Evolutionary conservation across 225 moss, liverwort and hornwort genomes (phyloP), one percentile per base, ranked within the genome.

Genomic region (Straminergon stramineum): DNA sequence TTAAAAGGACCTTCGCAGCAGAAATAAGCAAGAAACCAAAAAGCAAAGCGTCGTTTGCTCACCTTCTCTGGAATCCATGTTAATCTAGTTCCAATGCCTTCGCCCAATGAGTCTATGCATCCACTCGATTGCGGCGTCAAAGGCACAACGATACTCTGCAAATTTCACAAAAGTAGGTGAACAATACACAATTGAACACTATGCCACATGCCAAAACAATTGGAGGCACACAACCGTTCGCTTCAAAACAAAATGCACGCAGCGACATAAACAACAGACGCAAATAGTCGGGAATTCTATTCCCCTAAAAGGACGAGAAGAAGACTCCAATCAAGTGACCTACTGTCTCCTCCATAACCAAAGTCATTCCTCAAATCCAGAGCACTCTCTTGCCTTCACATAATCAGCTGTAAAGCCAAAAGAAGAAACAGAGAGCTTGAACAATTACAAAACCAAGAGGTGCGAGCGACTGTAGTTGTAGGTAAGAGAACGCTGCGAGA

Each of bases 1-100:
- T 43, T 7, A 17, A 17, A 57, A 57, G 18, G 41, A 18, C 61
- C 75, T 61, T 64, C 69, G 58, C 60, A 86, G 86, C 82, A 87
- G 19, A 75, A 68, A 21, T 82, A 82, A 82, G 39, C 53, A 15
- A 58, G 28, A 84, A 71, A 75, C 65, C 67, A 68, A 81, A 32
- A 57, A 73, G 81, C 37, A 68, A 66, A 88, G 62, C 65, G 62
- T 79, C 74, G 68, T 67, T 75, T 37, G 53, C 84, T 94, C 91
- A 94, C 94, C 94, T 91, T 93, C 94, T 91, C 88, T 88, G 58
- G 93, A 90, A 70, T 92, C 91, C 94, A 94, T 94, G 83, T 83
- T 89, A 83, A 79, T 76, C 82, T 87, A 89, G 62, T 75, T 88
- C 74, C 70, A 90, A 82, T 28, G 75, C 55, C 58, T 70, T 77